These are phyloP conservation scores for Nakazawaea anatomiae DNA, from an alignment of 805 yeast genomes.

Conservation along the genomic window DNA sequence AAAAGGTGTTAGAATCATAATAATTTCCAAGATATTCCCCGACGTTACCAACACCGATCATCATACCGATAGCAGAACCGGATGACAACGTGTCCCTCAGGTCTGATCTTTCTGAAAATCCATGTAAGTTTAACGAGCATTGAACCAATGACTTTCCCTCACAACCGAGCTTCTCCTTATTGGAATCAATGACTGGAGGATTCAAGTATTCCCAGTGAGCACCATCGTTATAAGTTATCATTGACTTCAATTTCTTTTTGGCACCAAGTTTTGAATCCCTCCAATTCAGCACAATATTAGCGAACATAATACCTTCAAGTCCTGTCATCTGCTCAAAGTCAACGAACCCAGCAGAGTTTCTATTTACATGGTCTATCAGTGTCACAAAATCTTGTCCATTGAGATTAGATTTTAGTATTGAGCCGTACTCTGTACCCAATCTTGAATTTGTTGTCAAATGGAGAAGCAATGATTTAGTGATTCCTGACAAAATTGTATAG, in stretches of 20 bases:
- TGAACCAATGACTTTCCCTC: slow-evolving; percentile 37
- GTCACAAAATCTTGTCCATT: slow-evolving; percentile 81
- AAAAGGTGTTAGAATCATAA: slow-evolving; percentile 45
- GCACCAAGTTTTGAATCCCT: slow-evolving; percentile 36
- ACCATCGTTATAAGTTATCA: slow-evolving; percentile 84
- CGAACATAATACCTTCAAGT: slow-evolving; percentile 78
- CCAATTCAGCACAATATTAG: slow-evolving; percentile 60
- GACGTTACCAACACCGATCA: slow-evolving; percentile 84
- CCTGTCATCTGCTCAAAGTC: slow-evolving; percentile 82
- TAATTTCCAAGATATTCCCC: slow-evolving; percentile 51
- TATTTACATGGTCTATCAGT: slow-evolving; percentile 62
- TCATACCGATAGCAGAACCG: slow-evolving; percentile 76
- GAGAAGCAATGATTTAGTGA: slow-evolving; percentile 62
- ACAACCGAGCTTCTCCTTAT: slow-evolving; percentile 52
- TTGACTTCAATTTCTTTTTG: slow-evolving; percentile 55
- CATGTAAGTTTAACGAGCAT: slow-evolving; percentile 81
- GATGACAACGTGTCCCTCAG: slow-evolving; percentile 79
- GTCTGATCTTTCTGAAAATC: slow-evolving; percentile 79
- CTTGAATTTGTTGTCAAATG: slow-evolving; percentile 66
- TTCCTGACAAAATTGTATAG: slow-evolving; percentile 71
- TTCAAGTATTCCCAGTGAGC: slow-evolving; percentile 67
- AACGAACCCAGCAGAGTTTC: slow-evolving; percentile 67
- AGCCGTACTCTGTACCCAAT: slow-evolving; percentile 59
- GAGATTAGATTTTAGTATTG: slow-evolving; percentile 76
- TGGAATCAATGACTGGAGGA: slow-evolving; percentile 63